A percentile compares a stretch with the other conserved stretches of the same genome.
phyloP scores from a whole-genome alignment of 176 grass and related monocot genomes.

The Aegilops sharonensis region DNA sequence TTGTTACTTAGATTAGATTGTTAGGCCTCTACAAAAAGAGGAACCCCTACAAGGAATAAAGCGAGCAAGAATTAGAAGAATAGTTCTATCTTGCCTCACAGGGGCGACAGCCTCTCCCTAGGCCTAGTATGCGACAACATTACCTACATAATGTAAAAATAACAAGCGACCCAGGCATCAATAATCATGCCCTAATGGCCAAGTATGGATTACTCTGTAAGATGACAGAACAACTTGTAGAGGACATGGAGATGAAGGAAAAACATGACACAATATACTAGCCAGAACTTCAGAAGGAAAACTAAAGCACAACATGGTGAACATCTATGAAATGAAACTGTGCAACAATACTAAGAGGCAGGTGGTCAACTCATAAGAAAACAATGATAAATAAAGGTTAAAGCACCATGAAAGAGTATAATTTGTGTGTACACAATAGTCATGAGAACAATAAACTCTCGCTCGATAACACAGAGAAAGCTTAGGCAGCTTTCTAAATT shows the following conservation, averaged over 20 bases:
- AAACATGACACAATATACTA: neutral
- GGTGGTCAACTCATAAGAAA: neutral
- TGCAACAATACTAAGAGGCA: conserved; percentile 4
- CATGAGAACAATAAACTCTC: neutral
- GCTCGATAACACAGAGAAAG: conserved; percentile 1
- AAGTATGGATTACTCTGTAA: conserved; percentile 7
- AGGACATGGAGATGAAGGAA: neutral
- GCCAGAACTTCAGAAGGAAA: neutral
- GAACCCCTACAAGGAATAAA: neutral
- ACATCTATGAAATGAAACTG: neutral
- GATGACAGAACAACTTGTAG: conserved; percentile 1
- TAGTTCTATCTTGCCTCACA: neutral
- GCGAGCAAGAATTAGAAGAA: neutral
- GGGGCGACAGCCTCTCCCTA: neutral
- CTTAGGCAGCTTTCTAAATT: conserved; percentile 24
- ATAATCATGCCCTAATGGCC: neutral
- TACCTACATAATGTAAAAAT: neutral
- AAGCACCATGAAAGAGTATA: neutral
- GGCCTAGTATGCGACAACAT: neutral
- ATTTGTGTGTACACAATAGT: conserved; percentile 13
- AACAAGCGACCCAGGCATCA: neutral
- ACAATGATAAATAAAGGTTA: neutral
- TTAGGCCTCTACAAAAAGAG: neutral
- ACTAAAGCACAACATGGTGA: neutral
- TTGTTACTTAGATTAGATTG: neutral